phyloP scores from a whole-genome alignment of 805 yeast species.

The Yamadazyma akitaensis region DNA sequence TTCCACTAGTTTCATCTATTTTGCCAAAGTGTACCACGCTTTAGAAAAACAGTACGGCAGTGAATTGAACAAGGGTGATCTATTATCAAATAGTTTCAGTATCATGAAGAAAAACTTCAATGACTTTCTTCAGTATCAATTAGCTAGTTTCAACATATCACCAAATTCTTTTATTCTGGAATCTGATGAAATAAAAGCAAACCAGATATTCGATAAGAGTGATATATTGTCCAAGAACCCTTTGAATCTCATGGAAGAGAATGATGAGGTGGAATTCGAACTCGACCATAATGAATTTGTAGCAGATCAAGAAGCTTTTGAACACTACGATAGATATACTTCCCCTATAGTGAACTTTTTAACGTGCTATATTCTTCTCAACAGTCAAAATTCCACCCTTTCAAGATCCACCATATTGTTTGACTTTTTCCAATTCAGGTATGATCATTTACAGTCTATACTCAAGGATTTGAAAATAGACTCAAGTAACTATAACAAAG shows the following conservation, averaged over 20 bases:
- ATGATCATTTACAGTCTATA: slow-evolving; percentile 14
- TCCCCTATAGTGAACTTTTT: slow-evolving; percentile 31
- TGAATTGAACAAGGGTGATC: slow-evolving; percentile 1
- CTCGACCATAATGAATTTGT: neutral
- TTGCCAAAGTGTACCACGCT: slow-evolving; percentile 34
- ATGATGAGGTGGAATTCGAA: slow-evolving; percentile 4
- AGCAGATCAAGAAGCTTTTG: neutral
- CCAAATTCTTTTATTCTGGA: slow-evolving; percentile 14
- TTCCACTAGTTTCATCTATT: slow-evolving; percentile 27
- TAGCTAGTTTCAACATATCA: slow-evolving; percentile 22
- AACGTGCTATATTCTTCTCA: slow-evolving; percentile 29
- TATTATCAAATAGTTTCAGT: neutral
- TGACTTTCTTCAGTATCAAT: slow-evolving; percentile 22
- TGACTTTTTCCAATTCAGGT: slow-evolving; percentile 24
- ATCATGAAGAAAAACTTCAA: slow-evolving; percentile 23
- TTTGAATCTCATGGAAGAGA: slow-evolving; percentile 5
- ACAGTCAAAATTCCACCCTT: slow-evolving; percentile 10
- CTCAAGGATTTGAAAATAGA: neutral
- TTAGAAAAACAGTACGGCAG: slow-evolving; percentile 16
- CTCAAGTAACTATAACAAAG: slow-evolving; percentile 2
- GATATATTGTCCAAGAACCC: slow-evolving; percentile 8
- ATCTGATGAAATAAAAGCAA: slow-evolving; percentile 16
- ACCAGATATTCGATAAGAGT: slow-evolving; percentile 10
- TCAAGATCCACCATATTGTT: slow-evolving; percentile 20
- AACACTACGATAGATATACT: slow-evolving; percentile 13